These are phyloP conservation scores for Colletotrichum tabaci DNA, from an alignment of 2,329 filamentous ascomycete genomes.

Conservation along the genomic window DNA sequence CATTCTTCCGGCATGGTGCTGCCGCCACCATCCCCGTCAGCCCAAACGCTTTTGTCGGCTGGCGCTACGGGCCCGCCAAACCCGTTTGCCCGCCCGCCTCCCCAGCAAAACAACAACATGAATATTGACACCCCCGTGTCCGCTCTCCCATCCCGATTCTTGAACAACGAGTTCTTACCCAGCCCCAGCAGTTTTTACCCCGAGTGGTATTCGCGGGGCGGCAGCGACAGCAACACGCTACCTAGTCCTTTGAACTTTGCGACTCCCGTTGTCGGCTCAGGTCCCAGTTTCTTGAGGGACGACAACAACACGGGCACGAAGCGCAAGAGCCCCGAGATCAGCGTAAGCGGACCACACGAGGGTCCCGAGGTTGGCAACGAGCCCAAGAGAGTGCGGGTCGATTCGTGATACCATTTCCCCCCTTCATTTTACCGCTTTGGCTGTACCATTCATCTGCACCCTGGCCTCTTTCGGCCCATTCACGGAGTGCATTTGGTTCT, in stretches of 20 bases:
- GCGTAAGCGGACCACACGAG: constrained; percentile 57
- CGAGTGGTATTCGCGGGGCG: constrained; percentile 84
- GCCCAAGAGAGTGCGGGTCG: constrained; percentile 68
- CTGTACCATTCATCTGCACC: constrained; percentile 38
- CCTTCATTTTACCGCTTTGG: constrained; percentile 17
- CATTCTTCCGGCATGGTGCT: constrained; percentile 80
- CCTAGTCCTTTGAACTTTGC: constrained; percentile 94
- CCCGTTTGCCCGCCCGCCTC: constrained; percentile 90
- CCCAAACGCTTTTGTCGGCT: constrained; percentile 87
- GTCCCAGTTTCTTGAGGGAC: constrained; percentile 75
- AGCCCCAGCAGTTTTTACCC: constrained; percentile 94
- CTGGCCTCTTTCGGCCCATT: constrained; percentile 26
- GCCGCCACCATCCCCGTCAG: constrained; percentile 92
- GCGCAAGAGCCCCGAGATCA: constrained; percentile 70
- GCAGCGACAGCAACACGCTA: constrained; percentile 85
- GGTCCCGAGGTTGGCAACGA: constrained; percentile 61
- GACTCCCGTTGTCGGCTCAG: constrained; percentile 78
- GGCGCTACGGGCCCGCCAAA: constrained; percentile 95
- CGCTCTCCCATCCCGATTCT: constrained; percentile 90
- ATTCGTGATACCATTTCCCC: constrained; percentile 51
- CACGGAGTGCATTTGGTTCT: constrained; percentile 41
- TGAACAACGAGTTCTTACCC: constrained; percentile 88
- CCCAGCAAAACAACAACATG: constrained; percentile 72
- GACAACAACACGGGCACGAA: constrained; percentile 61
- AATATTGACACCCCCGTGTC: constrained; percentile 83